These are phyloP conservation scores for Ogataea nonfermentans DNA, from an alignment of 805 yeast species.

Conservation along the genomic window DNA sequence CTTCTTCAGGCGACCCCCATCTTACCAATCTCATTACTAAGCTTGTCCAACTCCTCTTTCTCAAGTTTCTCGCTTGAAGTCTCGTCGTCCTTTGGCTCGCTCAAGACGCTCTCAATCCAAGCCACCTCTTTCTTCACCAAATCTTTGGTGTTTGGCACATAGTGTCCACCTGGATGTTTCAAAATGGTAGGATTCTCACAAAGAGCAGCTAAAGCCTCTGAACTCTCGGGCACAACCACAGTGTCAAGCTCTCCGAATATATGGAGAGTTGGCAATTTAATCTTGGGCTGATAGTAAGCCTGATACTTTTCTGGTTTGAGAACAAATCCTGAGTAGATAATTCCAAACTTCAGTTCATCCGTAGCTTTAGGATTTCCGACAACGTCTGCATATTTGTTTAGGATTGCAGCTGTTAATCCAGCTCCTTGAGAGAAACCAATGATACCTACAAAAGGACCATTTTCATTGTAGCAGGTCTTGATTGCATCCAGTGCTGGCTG, in stretches of 20 bases:
- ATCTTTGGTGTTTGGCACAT: conserved; percentile 82
- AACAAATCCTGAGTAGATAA: conserved; percentile 67
- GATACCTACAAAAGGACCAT: conserved; percentile 85
- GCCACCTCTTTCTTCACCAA: conserved; percentile 33
- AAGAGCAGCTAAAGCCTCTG: conserved; percentile 58
- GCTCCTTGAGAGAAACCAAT: conserved; percentile 96
- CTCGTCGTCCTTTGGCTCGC: conserved; percentile 15
- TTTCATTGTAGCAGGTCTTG: conserved; percentile 45
- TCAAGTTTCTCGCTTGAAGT: conserved; percentile 6
- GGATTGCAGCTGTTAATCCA: conserved; percentile 71
- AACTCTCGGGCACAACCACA: conserved; percentile 73
- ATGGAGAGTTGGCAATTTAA: conserved; percentile 54
- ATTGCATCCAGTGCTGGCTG: conserved; percentile 49
- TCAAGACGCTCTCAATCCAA: conserved; percentile 32
- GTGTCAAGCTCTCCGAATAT: conserved; percentile 86
- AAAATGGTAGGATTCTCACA: conserved; percentile 46
- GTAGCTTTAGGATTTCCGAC: conserved; percentile 45
- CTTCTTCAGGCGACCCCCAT: conserved; percentile 28
- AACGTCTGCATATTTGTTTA: conserved; percentile 55
- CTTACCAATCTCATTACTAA: conserved; percentile 29
- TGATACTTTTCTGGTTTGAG: conserved; percentile 30
- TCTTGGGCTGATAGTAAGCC: conserved; percentile 29
- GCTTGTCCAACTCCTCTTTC: conserved; percentile 25
- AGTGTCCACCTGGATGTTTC: conserved; percentile 96
- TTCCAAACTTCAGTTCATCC: conserved; percentile 60